Conservation (phyloP, 495 filamentous ascomycete species). For the Opeltia flavorubescens region DNA sequence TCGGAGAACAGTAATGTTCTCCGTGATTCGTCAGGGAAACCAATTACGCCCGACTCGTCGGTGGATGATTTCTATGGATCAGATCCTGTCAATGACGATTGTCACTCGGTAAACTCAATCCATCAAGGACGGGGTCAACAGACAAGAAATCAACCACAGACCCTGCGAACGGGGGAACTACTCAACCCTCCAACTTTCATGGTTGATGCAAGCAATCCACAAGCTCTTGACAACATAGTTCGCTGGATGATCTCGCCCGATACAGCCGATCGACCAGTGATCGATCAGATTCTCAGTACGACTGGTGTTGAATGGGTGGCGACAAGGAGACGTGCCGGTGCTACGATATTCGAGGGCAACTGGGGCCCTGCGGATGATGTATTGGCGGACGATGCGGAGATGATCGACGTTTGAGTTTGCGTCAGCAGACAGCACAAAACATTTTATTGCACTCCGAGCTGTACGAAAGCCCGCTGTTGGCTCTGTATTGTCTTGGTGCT, state of each 20-base stretch:
- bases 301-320: constrained; percentile 66
- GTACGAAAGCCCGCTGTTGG: background rate
- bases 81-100: constrained; percentile 32
- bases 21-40: constrained; percentile 63
- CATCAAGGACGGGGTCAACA: constrained; percentile 10
- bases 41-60: constrained; percentile 33
- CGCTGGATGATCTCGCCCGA: constrained; percentile 74
- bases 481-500: constrained; percentile 1
- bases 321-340: constrained; percentile 59
- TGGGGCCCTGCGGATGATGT: constrained; percentile 77
- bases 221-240: constrained; percentile 74
- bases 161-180: constrained; percentile 49
- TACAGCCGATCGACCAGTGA: constrained; percentile 57
- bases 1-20: constrained; percentile 47
- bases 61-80: constrained; percentile 38
- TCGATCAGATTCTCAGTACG: constrained; percentile 52
- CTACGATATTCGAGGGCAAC: constrained; percentile 86
- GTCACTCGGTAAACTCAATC: constrained; percentile 13
- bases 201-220: constrained; percentile 49
- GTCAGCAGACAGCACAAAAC: background rate
- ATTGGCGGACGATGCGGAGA: constrained; percentile 54
- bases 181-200: constrained; percentile 74
- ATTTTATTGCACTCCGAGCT: background rate
- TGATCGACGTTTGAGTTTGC: constrained; percentile 49
- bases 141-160: constrained; percentile 17